Base-by-base conservation (phyloP, 2,329 filamentous ascomycete species). In the Tolypocladium inflatum region DNA sequence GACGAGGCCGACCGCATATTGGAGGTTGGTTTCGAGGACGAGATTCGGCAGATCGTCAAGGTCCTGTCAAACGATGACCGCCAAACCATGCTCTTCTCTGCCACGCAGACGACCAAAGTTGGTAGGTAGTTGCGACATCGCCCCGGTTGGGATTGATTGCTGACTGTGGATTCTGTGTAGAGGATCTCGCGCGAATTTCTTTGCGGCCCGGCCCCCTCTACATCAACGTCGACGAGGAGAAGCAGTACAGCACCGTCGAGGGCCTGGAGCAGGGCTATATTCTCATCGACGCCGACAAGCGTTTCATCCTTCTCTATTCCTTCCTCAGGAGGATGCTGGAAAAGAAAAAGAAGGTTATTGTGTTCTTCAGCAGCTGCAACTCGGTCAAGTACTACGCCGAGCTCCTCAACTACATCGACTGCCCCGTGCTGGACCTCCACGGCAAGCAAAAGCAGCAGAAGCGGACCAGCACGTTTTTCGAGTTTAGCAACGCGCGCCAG, bases 361-460 rank as follows among this genome's bases (percentile, higher is more conserved):
- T 97, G 61, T 97, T 97, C 79, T 91, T 97, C 76, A 91, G 87
- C 65, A 91, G 87, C 68, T 96, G 91, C 73, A 91, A 91, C 68
- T 95, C 89, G 64, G 93, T 97, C 67, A 96, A 96, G 73, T 99
- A 97, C 76, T 91, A 96, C 74, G 86, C 90, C 33, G 92, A 97
- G 73, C 84, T 99, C 35, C 85, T 99, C 64, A 97, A 97, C 78
- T 97, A 96, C 76, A 97, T 97, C 67, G 94, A 97, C 73, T 82
- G 97, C 45, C 91, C 89, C 6, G 90, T 95, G 3, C 81, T 96
- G 50, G 88, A 90, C 65, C 80, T 96, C 9, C 90, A 95, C 73
- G 94, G 91, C 64, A 97, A 99, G 76, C 91, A 96, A 76, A 99
- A 99, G 76, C 94, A 99, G 75, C 91, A 97, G 75, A 96, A 96